phyloP scores from a whole-genome alignment of 257 asterid species.

The Solanum infundibuliforme region DNA sequence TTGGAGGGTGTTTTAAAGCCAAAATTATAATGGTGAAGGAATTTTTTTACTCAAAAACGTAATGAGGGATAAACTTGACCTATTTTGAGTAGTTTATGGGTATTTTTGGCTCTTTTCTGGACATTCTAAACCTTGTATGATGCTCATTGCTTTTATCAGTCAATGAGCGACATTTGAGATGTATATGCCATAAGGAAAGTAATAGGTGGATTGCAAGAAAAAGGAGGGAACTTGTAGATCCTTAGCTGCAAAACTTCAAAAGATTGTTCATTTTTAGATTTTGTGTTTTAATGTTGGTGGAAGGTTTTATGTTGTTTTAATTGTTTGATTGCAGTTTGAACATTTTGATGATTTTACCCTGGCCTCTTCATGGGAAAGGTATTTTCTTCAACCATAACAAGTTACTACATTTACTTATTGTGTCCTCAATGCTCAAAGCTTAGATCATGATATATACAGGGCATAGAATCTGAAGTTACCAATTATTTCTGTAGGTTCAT shows the following conservation, averaged over 20 bases:
- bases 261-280: background rate
- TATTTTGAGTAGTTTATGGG: background rate
- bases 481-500: conserved; percentile 46
- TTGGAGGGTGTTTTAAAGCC: background rate
- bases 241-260: background rate
- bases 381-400: background rate
- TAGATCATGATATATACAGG: background rate
- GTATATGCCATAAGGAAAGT: background rate
- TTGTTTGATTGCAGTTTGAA: conserved; percentile 48
- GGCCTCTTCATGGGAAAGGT: conserved; percentile 96
- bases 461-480: background rate
- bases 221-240: background rate
- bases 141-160: background rate
- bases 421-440: background rate
- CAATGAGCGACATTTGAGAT: background rate
- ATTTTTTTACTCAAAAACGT: background rate
- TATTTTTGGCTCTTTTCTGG: background rate
- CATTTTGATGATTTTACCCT: conserved; percentile 87
- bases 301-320: background rate
- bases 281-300: background rate
- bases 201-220: background rate
- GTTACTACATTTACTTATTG: background rate
- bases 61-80: background rate
- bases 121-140: background rate
- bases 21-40: background rate